Base-by-base conservation (phyloP, 2,329 filamentous ascomycete genomes). In the Microdochium bolleyi region DNA sequence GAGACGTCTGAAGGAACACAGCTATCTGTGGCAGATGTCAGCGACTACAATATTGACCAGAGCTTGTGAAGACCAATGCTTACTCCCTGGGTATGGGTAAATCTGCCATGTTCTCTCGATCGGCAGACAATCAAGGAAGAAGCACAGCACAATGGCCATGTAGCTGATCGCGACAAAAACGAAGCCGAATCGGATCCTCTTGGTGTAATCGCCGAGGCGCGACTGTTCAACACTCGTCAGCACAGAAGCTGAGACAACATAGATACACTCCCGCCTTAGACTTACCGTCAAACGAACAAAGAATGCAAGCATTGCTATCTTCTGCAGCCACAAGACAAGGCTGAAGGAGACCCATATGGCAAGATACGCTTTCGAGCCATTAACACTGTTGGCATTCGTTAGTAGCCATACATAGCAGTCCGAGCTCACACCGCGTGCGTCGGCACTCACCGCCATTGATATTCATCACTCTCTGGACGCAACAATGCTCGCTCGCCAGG, bases 91-190 rank as follows among this genome's bases (percentile, higher is more conserved):
- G 27, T 84, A 64, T 0, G 81, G 81, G 51, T 74, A 67, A 49
- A 84, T 81, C 61, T 84, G 79, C 79, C 80, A 84, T 59, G 79
- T 78, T 38, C 72, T 72, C 24, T 67, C 57, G 51, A 84, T 73
- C 0, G 79, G 79, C 24, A 70, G 69, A 56, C 81, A 84, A 8
- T 73, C 72, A 2, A 78, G 66, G 14, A 81, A 70, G 34, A 82
- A 72, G 3, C 74, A 74, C 32, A 76, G 66, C 25, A 79, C 64
- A 4, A 74, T 73, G 0, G 70, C 70, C 25, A 82, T 52, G 56
- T 76, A 84, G 3, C 76, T 81, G 2, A 57, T 57, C 1, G 66
- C 66, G 32, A 83, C 41, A 8, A 46, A 22, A 3, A 46, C 71
- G 34, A 82, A 57, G 2, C 59, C 65, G 54, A 79, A 82, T 8